Conservation (phyloP, 345 rosid species). For the Erysimum cheiranthoides region DNA sequence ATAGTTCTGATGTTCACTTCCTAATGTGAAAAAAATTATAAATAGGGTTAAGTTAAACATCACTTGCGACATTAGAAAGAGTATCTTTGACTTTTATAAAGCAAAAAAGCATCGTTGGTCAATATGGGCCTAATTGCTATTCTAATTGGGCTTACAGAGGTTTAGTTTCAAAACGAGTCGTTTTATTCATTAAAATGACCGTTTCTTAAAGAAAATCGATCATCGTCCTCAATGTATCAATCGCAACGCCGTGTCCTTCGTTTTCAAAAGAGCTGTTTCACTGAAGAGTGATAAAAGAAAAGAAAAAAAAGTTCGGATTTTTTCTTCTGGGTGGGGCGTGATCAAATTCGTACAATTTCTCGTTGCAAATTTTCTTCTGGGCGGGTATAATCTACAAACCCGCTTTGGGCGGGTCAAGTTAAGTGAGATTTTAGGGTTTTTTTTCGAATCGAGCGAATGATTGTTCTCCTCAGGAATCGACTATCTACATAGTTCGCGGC, state of each 20-base stretch:
- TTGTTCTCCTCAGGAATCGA: not conserved
- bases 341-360: too few species aligned
- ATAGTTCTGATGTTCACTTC: too few species aligned
- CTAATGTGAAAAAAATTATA: too few species aligned
- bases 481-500: not conserved
- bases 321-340: too few species aligned
- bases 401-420: slow-evolving; percentile 27
- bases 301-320: not conserved
- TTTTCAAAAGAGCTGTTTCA: not conserved
- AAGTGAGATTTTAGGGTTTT: slow-evolving; percentile 31
- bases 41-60: too few species aligned
- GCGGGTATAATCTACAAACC: not conserved
- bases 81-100: not conserved
- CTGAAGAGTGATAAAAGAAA: not conserved
- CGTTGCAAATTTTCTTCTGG: not conserved
- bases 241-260: slow-evolving; percentile 6
- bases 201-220: slow-evolving; percentile 4
- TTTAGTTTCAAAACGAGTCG: not conserved
- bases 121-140: slow-evolving; percentile 14
- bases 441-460: slow-evolving; percentile 5
- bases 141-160: slow-evolving; percentile 15
- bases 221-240: slow-evolving; percentile 5
- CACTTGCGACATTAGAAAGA: not conserved
- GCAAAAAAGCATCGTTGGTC: not conserved
- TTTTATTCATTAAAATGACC: slow-evolving; percentile 2